Conservation (phyloP, 371 early-diverging fungal genomes). For the Lichtheimia corymbifera region DNA sequence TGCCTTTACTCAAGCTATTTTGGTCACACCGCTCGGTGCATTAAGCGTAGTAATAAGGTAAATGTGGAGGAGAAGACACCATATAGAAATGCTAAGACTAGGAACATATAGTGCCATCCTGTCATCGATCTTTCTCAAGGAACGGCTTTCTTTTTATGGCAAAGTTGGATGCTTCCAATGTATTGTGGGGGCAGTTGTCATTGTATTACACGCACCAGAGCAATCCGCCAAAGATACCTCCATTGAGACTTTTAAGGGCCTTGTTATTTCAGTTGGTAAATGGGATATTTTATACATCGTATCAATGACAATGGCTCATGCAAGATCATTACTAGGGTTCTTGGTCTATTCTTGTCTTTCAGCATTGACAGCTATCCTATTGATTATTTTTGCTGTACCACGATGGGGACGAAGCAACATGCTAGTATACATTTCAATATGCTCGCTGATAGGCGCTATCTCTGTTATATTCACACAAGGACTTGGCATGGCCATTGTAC, state of each 20-base stretch:
- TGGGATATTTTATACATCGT: background rate
- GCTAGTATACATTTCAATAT: constrained; percentile 82
- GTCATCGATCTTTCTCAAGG: constrained; percentile 87
- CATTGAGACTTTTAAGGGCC: constrained; percentile 77
- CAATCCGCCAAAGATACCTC: constrained; percentile 70
- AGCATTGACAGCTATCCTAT: constrained; percentile 48
- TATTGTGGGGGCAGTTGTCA: constrained; percentile 85
- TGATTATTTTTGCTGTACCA: constrained; percentile 82
- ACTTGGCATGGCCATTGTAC: constrained; percentile 88
- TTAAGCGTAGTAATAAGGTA: constrained; percentile 74
- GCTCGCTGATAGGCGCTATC: constrained; percentile 87
- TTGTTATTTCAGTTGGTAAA: constrained; percentile 77
- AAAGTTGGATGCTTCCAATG: constrained; percentile 91
- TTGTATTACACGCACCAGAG: constrained; percentile 90
- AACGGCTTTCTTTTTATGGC: constrained; percentile 79
- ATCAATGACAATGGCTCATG: background rate
- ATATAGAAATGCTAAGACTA: background rate
- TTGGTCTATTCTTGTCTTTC: constrained; percentile 73
- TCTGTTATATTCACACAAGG: constrained; percentile 93
- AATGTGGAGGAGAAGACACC: background rate
- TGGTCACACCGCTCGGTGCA: constrained; percentile 96
- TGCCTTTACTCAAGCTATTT: constrained; percentile 91
- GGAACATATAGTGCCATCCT: constrained; percentile 71
- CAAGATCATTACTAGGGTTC: constrained; percentile 57
- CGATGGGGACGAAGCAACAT: constrained; percentile 82